These are phyloP conservation scores for Aristolochia fimbriata DNA, from an alignment of 164 flowering plant species.

Conservation along the genomic window DNA sequence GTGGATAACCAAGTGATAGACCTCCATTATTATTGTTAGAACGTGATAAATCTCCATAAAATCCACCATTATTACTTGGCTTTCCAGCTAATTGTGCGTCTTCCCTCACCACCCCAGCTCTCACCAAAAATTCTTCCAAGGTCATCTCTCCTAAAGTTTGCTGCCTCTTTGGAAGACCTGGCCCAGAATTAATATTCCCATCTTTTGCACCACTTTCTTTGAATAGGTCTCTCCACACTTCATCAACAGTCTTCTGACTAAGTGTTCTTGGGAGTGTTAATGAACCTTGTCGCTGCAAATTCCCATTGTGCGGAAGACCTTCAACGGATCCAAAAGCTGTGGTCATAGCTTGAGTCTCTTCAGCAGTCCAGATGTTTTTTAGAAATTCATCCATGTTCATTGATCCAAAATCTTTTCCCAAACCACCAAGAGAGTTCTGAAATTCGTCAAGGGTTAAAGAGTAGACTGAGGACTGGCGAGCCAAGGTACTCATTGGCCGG, in stretches of 20 bases:
- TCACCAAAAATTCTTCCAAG: slow-evolving; percentile 73
- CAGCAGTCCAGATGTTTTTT: slow-evolving; percentile 44
- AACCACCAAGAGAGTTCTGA: slow-evolving; percentile 61
- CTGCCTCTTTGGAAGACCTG: slow-evolving; percentile 23
- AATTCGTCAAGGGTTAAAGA: slow-evolving; percentile 78
- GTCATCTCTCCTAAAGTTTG: slow-evolving; percentile 45
- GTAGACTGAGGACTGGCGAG: slow-evolving; percentile 60
- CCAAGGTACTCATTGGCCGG: slow-evolving; percentile 23
- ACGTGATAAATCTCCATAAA: slow-evolving; percentile 12
- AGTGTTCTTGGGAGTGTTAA: slow-evolving; percentile 29
- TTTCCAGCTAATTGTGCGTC: slow-evolving; percentile 22
- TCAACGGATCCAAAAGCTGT: slow-evolving; percentile 5
- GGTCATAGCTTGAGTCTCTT: slow-evolving; percentile 27
- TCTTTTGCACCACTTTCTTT: slow-evolving; percentile 19
- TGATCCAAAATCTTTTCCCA: slow-evolving; percentile 47
- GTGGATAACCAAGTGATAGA: slow-evolving; percentile 20
- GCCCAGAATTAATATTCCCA: slow-evolving; percentile 6
- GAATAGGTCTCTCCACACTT: slow-evolving; percentile 68
- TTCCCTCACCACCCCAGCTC: slow-evolving; percentile 65
- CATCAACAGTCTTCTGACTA: slow-evolving; percentile 49
- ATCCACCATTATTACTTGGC: slow-evolving; percentile 19
- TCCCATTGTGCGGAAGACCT: slow-evolving; percentile 5
- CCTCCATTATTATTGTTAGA: slow-evolving; percentile 14
- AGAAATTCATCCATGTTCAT: slow-evolving; percentile 70
- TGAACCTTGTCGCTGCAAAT: slow-evolving; percentile 24